Conservation (phyloP, 2,329 filamentous ascomycete genomes). For the Hansfordia pulvinata region DNA sequence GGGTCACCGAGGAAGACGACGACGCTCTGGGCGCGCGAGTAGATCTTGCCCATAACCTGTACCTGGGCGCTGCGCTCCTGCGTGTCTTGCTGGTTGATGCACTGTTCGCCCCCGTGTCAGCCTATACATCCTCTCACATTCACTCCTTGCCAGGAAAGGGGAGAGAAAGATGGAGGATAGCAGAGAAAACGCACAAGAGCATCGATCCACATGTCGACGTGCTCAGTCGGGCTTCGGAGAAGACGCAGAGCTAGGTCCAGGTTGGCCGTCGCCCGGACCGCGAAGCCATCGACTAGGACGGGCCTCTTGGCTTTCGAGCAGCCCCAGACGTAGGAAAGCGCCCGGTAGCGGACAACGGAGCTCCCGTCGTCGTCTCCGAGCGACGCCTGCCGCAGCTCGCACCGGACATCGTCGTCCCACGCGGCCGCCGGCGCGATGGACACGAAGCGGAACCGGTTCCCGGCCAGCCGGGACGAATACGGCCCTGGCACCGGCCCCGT, state of each 20-base stretch:
- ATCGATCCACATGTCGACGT: neutral
- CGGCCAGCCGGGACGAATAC: no score
- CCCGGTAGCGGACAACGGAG: constrained; percentile 1
- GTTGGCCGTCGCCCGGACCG: neutral
- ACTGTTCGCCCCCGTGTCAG: no score
- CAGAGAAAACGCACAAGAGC: no score
- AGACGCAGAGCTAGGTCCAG: neutral
- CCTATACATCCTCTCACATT: no score
- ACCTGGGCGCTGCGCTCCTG: neutral
- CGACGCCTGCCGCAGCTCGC: no score
- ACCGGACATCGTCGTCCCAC: no score
- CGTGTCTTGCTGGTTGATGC: constrained; percentile 12
- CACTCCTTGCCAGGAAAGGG: no score
- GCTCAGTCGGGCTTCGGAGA: neutral
- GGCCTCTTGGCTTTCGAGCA: neutral
- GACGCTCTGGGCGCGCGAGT: neutral
- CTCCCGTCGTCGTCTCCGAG: no score
- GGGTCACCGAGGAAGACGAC: neutral
- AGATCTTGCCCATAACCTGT: neutral
- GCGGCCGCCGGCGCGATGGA: no score
- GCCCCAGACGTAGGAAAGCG: constrained; percentile 1
- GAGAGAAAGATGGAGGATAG: no score
- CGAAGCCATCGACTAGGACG: neutral
- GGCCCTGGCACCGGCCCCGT: no score
- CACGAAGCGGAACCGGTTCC: no score